phyloP scores from a whole-genome alignment of 2,329 filamentous ascomycete species.

The Cordyceps tenuipes region DNA sequence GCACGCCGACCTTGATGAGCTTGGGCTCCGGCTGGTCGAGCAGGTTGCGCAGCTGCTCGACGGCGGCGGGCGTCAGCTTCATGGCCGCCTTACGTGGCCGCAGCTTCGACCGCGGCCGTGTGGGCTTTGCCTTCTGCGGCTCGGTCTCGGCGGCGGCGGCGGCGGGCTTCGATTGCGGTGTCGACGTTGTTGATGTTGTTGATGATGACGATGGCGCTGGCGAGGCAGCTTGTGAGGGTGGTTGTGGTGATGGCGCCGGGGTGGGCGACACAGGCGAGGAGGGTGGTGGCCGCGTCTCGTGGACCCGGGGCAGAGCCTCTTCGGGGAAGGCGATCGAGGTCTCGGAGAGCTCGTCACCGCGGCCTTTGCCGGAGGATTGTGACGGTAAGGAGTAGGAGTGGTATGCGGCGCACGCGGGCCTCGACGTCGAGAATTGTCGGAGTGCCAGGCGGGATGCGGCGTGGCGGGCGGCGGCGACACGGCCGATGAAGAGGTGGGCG shows the following conservation, averaged over 20 bases:
- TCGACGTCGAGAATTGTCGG: conserved; percentile 35
- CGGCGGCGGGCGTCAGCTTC: conserved; percentile 70
- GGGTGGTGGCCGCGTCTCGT: conserved; percentile 43
- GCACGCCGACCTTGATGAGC: conserved; percentile 88
- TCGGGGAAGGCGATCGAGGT: conserved; percentile 39
- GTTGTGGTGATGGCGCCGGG: conserved; percentile 14
- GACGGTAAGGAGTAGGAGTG: conserved; percentile 44
- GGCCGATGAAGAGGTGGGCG: conserved; percentile 31
- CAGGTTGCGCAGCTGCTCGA: conserved; percentile 67
- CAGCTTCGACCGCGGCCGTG: conserved; percentile 27
- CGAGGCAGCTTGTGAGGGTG: not conserved
- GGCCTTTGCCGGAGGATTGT: conserved; percentile 31
- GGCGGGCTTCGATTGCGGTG: conserved; percentile 6
- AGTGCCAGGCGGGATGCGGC: conserved; percentile 28
- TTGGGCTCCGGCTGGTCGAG: conserved; percentile 83
- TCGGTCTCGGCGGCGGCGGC: conserved; percentile 51
- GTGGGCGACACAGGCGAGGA: conserved; percentile 15
- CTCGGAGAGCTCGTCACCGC: conserved; percentile 36
- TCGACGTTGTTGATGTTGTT: too few relatives aligned
- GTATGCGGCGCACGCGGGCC: conserved; percentile 30
- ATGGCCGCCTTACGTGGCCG: conserved; percentile 82
- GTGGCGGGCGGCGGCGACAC: conserved; percentile 31
- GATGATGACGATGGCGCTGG: conserved; percentile 8
- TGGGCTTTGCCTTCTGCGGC: conserved; percentile 56
- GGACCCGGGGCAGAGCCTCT: conserved; percentile 37